Evolutionary conservation across 768 basidiomycete genomes (phyloP).

Genomic region (Pulveroboletus sp.): DNA sequence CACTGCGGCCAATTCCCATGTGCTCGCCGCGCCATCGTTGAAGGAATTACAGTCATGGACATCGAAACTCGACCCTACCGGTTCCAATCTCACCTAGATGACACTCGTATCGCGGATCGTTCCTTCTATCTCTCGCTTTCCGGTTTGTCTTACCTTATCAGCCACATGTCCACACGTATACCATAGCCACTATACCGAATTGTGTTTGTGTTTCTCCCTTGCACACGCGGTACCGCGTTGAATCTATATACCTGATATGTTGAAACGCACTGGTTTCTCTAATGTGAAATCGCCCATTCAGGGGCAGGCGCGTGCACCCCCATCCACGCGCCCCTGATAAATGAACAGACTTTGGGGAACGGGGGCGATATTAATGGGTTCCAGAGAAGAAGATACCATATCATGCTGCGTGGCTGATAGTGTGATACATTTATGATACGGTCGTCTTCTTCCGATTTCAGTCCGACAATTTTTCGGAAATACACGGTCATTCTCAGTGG

Average conservation of each 20-base stretch:
- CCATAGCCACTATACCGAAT: constrained; percentile 20
- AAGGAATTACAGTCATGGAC: constrained; percentile 88
- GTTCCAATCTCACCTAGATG: constrained; percentile 46
- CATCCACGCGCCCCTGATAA: no score
- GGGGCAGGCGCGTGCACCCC: not conserved
- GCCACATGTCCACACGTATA: constrained; percentile 24
- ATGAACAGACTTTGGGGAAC: no score
- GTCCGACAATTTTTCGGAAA: not conserved
- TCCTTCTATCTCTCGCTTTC: not conserved
- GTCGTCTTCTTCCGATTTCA: not conserved
- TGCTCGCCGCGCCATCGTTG: constrained; percentile 72
- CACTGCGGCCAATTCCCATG: constrained; percentile 88
- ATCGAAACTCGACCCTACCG: constrained; percentile 78
- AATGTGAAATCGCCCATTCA: not conserved
- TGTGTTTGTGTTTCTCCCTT: constrained; percentile 9
- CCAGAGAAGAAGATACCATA: constrained; percentile 15
- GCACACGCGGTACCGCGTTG: not conserved
- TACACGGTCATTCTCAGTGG: not conserved
- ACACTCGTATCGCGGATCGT: not conserved
- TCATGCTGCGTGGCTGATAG: no score
- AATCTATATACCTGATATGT: not conserved
- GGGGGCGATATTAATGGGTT: constrained; percentile 10
- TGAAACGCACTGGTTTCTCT: constrained; percentile 1
- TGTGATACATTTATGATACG: no score
- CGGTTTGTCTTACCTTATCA: constrained; percentile 16